Base-by-base conservation (phyloP, 2,329 filamentous ascomycete species). In the Westerdykella sp. region DNA sequence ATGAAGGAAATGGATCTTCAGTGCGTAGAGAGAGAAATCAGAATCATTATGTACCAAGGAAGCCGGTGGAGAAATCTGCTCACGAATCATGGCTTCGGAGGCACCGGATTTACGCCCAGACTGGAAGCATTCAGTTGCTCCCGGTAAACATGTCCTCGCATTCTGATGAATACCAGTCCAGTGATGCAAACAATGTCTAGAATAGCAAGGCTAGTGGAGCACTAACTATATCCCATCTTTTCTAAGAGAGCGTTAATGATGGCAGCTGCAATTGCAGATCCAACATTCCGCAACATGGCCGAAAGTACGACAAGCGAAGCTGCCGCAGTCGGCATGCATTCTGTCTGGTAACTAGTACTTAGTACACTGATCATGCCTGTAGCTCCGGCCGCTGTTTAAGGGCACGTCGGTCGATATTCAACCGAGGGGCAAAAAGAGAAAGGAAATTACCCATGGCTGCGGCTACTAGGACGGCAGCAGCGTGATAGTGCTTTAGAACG, bases 281-380 rank as follows among this genome's bases (percentile, higher is more conserved):
- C 67, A 6, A 65, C 57, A 40, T 70, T 72, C 2, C 69, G 62
- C 23, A 71, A 56, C 47, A 71, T 58, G 39, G 67, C 67, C 4
- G 61, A 65, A 6, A 72, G 54, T 1, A 69, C 69, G 36, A 72
- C 68, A 6, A 69, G 56, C 14, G 60, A 66, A 3, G 70, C 70
- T 13, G 69, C 65, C 38, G 68, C 65, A 35, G 62, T 50, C 10
- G 65, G 62, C 2, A 66, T 60, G 41, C 64, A 69, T 44, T 70
- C 67, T 11, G 69, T 71, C 34, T 70, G 60, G 46, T 69, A 72
- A 1, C 66, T 65, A 0, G 68, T 70, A 16, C 61, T 69, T 2
- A 67, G 64, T 14, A 72, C 65, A 44, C 72, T 69, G 35, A 71
- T 68, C 48, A 69, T 67, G 6, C 67, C 67, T 44, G 68, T 66